Conservation (phyloP, 106 monocot species). For the Phalaenopsis aphrodite region DNA sequence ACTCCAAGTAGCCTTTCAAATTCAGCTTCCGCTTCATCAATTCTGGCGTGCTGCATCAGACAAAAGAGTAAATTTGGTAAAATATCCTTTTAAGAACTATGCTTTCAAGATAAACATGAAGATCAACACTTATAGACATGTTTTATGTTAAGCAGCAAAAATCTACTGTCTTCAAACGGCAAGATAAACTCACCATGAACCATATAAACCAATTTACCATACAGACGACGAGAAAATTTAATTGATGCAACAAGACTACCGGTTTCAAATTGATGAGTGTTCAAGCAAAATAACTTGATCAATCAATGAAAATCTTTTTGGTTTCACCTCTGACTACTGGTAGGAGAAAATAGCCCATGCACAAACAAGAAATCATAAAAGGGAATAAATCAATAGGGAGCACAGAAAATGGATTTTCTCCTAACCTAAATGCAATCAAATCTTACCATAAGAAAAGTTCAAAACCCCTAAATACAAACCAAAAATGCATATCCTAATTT, state of each 20-base stretch:
- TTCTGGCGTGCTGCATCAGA: constrained; percentile 58
- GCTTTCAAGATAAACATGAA: background rate
- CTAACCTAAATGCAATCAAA: too few species aligned
- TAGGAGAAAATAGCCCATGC: too few species aligned
- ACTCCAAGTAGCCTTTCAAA: constrained; percentile 81
- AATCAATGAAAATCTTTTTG: background rate
- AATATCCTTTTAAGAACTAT: background rate
- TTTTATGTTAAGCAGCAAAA: background rate
- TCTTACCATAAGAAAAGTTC: too few species aligned
- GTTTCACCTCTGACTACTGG: too few species aligned
- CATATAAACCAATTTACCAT: background rate
- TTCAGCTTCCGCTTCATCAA: constrained; percentile 75
- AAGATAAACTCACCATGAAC: background rate
- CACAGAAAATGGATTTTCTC: too few species aligned
- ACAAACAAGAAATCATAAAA: too few species aligned
- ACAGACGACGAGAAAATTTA: background rate
- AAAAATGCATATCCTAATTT: too few species aligned
- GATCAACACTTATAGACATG: background rate
- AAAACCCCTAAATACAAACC: too few species aligned
- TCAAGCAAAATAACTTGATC: background rate
- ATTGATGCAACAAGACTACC: background rate
- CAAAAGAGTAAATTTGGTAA: background rate
- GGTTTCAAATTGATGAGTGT: background rate
- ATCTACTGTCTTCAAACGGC: background rate
- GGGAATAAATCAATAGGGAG: too few species aligned